A percentile compares a stretch with the other conserved stretches of the same genome.
Evolutionary conservation across 2,329 filamentous ascomycete genomes (phyloP).

Genomic region (Aspergillus sergii): DNA sequence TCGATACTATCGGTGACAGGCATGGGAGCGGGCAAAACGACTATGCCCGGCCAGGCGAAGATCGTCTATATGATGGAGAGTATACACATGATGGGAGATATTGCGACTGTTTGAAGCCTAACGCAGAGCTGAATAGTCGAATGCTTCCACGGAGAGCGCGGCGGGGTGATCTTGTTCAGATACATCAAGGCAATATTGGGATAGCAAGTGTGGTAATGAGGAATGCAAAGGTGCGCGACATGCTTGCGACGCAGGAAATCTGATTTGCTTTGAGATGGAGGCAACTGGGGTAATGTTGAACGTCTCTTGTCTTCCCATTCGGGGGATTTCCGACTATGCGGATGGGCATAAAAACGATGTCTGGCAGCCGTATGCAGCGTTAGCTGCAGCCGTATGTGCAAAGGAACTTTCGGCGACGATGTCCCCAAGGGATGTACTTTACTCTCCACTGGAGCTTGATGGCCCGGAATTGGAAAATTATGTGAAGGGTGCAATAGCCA

Average conservation of each 20-base stretch:
- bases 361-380: neutral
- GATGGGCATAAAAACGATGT: neutral
- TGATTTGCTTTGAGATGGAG: neutral
- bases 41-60: neutral
- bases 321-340: neutral
- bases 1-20: neutral
- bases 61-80: neutral
- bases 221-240: neutral
- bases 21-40: neutral
- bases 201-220: neutral
- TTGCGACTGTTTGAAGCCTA: neutral
- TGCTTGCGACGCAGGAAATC: neutral
- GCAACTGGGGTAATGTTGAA: neutral
- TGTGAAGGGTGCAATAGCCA: neutral
- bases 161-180: neutral
- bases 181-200: neutral
- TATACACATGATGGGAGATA: neutral
- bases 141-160: neutral
- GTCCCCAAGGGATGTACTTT: neutral
- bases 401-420: neutral
- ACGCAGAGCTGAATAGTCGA: neutral
- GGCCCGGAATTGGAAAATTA: neutral
- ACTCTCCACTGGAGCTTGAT: no score
- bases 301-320: neutral
- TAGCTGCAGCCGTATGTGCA: neutral